phyloP scores from a whole-genome alignment of 164 flowering plant species.

The Tinospora cordifolia region DNA sequence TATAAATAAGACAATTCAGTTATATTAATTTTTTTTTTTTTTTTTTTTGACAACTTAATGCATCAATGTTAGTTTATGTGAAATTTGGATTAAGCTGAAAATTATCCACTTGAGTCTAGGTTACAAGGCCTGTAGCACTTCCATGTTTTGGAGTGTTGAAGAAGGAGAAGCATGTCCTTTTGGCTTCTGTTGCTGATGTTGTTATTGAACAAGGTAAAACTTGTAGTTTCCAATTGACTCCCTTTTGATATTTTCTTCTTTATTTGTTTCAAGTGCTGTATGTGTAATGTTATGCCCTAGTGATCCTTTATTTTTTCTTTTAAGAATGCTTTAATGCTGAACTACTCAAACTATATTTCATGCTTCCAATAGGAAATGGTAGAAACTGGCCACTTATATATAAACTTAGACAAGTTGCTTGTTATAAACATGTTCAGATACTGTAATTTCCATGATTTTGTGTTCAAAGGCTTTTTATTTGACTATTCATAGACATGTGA shows the following conservation, averaged over 20 bases:
- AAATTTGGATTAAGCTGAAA: background rate
- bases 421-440: no score
- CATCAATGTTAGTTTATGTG: background rate
- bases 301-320: background rate
- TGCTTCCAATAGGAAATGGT: no score
- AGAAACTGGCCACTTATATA: no score
- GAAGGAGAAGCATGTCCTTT: background rate
- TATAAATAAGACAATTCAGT: no score
- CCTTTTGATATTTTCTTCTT: background rate
- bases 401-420: no score
- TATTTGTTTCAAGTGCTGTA: background rate
- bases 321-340: background rate
- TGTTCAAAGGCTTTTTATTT: no score
- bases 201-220: background rate
- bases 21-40: no score
- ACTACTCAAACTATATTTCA: no score
- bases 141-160: conserved; percentile 1
- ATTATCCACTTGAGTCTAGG: background rate
- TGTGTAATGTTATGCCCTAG: background rate
- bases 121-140: background rate
- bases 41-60: background rate
- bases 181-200: background rate
- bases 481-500: no score
- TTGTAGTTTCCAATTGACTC: background rate
- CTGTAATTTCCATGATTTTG: no score